Conservation (phyloP, 2,329 filamentous ascomycete species). For the Plenodomus lindquistii region DNA sequence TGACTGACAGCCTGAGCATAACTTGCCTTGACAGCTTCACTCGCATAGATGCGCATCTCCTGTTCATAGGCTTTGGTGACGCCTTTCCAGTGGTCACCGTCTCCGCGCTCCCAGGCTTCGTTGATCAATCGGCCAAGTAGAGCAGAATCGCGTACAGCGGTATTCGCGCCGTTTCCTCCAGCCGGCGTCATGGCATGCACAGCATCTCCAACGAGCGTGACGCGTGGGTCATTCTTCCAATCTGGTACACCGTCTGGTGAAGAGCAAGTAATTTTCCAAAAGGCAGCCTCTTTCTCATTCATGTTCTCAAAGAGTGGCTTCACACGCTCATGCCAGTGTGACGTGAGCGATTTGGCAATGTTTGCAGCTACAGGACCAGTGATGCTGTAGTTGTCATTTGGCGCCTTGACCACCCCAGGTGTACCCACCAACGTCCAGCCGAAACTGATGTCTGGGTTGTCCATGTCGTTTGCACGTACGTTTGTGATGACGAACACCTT, state of each 20-base stretch:
- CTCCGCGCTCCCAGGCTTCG: constrained; percentile 27
- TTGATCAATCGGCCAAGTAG: constrained; percentile 46
- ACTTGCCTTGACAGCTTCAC: constrained; percentile 54
- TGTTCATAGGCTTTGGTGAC: constrained; percentile 45
- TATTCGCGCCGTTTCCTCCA: constrained; percentile 52
- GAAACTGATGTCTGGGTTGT: constrained; percentile 60
- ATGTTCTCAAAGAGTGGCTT: constrained; percentile 63
- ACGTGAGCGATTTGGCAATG: constrained; percentile 59
- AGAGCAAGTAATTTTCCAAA: constrained; percentile 70
- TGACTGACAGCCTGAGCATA: constrained; percentile 46
- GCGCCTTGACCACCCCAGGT: constrained; percentile 61
- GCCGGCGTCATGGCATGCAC: constrained; percentile 54
- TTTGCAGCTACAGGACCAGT: constrained; percentile 61
- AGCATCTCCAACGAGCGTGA: constrained; percentile 52
- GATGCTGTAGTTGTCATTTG: constrained; percentile 64
- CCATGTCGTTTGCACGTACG: constrained; percentile 62
- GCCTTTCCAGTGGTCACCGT: constrained; percentile 30
- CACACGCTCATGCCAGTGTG: constrained; percentile 60
- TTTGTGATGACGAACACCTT: constrained; percentile 65
- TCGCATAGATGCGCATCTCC: constrained; percentile 43
- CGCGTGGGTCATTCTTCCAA: constrained; percentile 61
- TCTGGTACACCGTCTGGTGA: constrained; percentile 62
- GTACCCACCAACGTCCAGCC: constrained; percentile 67
- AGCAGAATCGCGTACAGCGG: constrained; percentile 49
- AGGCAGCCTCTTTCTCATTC: constrained; percentile 60